Percentiles rank a stretch among this genome's conserved stretches.
Conservation (phyloP, 2,329 filamentous ascomycete genomes). For the Tolypocladium album region DNA sequence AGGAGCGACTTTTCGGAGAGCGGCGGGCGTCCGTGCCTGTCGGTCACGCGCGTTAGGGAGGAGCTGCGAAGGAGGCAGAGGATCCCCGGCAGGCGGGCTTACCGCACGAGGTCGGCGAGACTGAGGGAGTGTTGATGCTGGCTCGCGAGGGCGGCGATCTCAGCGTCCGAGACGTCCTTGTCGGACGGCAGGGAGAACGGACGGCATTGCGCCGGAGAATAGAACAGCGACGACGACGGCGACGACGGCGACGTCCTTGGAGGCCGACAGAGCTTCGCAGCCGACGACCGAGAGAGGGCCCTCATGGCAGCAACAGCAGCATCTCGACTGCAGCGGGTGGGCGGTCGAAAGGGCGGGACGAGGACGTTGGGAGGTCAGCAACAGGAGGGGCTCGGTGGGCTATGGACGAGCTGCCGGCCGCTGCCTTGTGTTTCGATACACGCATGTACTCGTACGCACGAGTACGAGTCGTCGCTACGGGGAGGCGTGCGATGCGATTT, state of each 20-base stretch:
- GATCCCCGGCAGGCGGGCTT: constrained; percentile 14
- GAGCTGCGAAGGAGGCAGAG: neutral
- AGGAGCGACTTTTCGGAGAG: constrained; percentile 71
- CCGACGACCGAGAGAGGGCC: neutral
- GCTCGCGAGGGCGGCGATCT: constrained; percentile 68
- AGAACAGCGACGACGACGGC: neutral
- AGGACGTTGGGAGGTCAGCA: neutral
- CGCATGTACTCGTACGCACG: neutral
- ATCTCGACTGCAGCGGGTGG: constrained; percentile 1
- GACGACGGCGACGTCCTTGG: neutral
- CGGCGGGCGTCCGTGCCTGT: constrained; percentile 67
- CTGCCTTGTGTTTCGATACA: neutral
- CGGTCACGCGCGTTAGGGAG: neutral
- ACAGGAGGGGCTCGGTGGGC: neutral
- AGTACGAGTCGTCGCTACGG: neutral
- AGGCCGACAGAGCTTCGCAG: neutral
- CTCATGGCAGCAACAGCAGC: constrained; percentile 5
- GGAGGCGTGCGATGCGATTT: neutral
- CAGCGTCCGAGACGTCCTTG: constrained; percentile 50
- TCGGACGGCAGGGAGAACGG: neutral
- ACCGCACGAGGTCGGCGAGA: constrained; percentile 83
- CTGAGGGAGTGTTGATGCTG: constrained; percentile 73
- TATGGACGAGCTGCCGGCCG: neutral
- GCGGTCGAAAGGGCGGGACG: neutral
- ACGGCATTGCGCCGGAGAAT: neutral